Percentiles rank a stretch among this genome's conserved stretches.
These are phyloP conservation scores for Xylaria scruposa DNA, from an alignment of 495 filamentous ascomycete species.

Conservation along the genomic window DNA sequence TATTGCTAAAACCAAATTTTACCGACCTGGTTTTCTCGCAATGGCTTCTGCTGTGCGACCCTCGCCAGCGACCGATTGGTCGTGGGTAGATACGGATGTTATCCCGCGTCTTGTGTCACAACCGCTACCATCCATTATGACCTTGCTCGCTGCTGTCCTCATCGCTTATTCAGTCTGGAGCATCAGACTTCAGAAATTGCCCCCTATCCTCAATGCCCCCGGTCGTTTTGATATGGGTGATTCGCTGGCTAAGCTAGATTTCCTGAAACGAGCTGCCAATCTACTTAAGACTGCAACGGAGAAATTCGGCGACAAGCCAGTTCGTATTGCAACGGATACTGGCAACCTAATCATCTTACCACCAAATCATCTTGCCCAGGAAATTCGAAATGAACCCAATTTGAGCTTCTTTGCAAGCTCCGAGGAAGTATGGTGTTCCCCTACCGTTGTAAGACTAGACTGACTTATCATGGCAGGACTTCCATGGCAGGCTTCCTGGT, in stretches of 20 bases:
- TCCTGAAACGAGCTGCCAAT: conserved; percentile 3
- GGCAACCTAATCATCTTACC: conserved; percentile 52
- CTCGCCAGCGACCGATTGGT: conserved; percentile 23
- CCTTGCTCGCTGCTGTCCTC: not conserved
- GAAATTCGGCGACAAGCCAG: conserved; percentile 13
- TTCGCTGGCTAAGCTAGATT: conserved; percentile 22
- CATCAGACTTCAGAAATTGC: conserved; percentile 8
- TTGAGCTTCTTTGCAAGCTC: conserved; percentile 41
- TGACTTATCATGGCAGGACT: conserved; percentile 35
- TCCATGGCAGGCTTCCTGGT: conserved; percentile 54
- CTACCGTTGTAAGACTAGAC: conserved; percentile 16
- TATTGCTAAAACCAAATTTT: not conserved
- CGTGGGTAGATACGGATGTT: conserved; percentile 17
- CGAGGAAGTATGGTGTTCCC: conserved; percentile 30
- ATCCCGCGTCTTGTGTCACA: conserved; percentile 12
- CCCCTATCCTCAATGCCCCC: conserved; percentile 21
- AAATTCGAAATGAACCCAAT: conserved; percentile 54
- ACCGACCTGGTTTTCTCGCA: not conserved
- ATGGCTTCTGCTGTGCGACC: conserved; percentile 10
- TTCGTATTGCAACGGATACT: conserved; percentile 29
- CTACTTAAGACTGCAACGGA: conserved; percentile 16
- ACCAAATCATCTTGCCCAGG: conserved; percentile 51
- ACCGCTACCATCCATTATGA: conserved; percentile 11
- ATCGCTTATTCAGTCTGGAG: conserved; percentile 16
- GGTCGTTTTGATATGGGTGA: conserved; percentile 18